Base-by-base conservation (phyloP, 2,329 filamentous ascomycete species). In the Aureobasidium lini region DNA sequence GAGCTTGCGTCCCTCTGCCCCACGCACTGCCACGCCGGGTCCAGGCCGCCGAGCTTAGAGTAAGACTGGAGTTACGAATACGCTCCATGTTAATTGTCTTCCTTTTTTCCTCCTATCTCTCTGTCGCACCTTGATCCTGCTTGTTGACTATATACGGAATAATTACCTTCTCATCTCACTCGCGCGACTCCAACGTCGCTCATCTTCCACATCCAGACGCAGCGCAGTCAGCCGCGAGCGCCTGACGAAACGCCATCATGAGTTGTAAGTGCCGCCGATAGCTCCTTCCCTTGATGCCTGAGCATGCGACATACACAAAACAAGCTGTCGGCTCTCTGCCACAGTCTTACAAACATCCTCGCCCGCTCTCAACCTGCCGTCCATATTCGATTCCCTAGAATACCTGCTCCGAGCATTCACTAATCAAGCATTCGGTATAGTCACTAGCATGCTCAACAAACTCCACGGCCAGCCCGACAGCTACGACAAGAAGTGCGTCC, bases 381-480 rank as follows among this genome's bases (percentile, higher is more conserved):
- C 6, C n/a, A 31, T 54, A n/a, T 23, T 10, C 52, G 32, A 15
- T 36, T 29, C 32, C 46, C 50, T 54, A 52, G 13, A 40, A 50
- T 5, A 39, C 48, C 39, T 34, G 37, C 50, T 54, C 50, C 37
- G 28, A 43, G n/a, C 36, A 54, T 43, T 28, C 23, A 34, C 54
- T 63, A 63, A 56, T 34, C 42, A 29, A 37, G 32, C 9, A 29
- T 60, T 32, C 49, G 54, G 44, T 37, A 34, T 68, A 95, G 91
- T 95, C 78, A 79, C 87, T 67, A 88, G 83, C 71, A 95, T 96
- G 90, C 82, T 96, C 69, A 95, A 93, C 79, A 91, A 93, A 83
- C 88, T 96, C 70, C 90, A 95, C 70, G 91, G 92, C 75, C 93
- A 97, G 79, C 93, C 93, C 67, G 91, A 95, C 68, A 96, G 90